Evolutionary conservation across 208 protist genomes (phyloP).

Genomic region (Vickermania ingenoplastis): DNA sequence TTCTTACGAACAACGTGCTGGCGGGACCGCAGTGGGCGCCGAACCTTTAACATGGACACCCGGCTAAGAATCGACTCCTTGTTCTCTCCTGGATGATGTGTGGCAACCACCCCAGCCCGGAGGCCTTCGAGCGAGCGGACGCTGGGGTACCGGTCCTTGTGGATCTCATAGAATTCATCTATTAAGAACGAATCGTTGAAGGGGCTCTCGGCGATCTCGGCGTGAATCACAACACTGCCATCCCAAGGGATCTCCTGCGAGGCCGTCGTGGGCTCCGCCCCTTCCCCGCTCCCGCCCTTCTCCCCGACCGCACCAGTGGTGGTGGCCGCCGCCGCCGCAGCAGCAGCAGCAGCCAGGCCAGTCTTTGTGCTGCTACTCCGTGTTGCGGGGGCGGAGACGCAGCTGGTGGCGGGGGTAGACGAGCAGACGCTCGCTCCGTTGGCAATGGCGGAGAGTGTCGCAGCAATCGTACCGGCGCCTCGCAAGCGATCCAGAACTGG

Average conservation of each 20-base stretch:
- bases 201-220: conserved; percentile 48
- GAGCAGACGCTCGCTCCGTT: background rate
- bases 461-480: background rate
- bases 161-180: conserved; percentile 79
- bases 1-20: conserved; percentile 43
- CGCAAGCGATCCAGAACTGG: conserved; percentile 4
- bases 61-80: conserved; percentile 26
- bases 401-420: background rate
- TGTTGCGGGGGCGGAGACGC: background rate
- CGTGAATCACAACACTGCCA: conserved; percentile 69
- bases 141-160: conserved; percentile 54
- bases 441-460: background rate
- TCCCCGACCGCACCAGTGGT: background rate
- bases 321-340: background rate
- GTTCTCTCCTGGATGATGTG: conserved; percentile 4
- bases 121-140: conserved; percentile 12
- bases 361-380: background rate
- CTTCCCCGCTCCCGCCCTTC: conserved; percentile 21
- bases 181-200: conserved; percentile 86
- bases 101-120: background rate
- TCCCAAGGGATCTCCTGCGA: conserved; percentile 57
- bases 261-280: conserved; percentile 4
- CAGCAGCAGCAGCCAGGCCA: background rate
- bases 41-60: conserved; percentile 42
- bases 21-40: conserved; percentile 43